These are phyloP conservation scores for Coemansia sp. DNA, from an alignment of 192 early-diverging fungal genomes.

Conservation along the genomic window DNA sequence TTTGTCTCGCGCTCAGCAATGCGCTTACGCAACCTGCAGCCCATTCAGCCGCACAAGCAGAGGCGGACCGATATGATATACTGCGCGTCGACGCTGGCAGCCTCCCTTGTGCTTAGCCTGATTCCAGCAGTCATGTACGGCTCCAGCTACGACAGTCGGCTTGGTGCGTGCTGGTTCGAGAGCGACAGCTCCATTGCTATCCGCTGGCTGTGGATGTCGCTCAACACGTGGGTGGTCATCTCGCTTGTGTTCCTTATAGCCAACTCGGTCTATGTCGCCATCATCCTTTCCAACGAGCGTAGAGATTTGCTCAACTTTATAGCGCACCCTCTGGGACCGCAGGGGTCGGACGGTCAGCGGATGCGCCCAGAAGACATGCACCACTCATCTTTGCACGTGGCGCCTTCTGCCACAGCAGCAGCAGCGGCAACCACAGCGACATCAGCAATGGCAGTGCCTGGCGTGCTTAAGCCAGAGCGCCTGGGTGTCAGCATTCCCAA, in stretches of 20 bases:
- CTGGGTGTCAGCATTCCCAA: neutral
- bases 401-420: neutral
- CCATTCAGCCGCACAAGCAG: conserved; percentile 14
- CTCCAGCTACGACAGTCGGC: conserved; percentile 20
- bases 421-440: neutral
- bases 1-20: conserved; percentile 39
- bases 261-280: conserved; percentile 29
- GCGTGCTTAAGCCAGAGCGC: no score
- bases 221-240: conserved; percentile 40
- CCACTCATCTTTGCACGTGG: neutral
- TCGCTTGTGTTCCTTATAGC: conserved; percentile 36
- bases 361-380: neutral
- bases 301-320: conserved; percentile 33
- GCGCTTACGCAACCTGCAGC: conserved; percentile 40
- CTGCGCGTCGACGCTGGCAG: conserved; percentile 14
- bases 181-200: conserved; percentile 9
- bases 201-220: conserved; percentile 51
- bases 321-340: conserved; percentile 1
- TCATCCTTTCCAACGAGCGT: conserved; percentile 46
- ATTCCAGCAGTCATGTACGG: conserved; percentile 34
- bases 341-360: neutral
- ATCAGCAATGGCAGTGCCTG: no score
- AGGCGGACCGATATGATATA: conserved; percentile 25
- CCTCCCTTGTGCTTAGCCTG: conserved; percentile 30
- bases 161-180: conserved; percentile 40